phyloP scores from a whole-genome alignment of 1,284 basidiomycete genomes.

The Caloboletus inedulis region DNA sequence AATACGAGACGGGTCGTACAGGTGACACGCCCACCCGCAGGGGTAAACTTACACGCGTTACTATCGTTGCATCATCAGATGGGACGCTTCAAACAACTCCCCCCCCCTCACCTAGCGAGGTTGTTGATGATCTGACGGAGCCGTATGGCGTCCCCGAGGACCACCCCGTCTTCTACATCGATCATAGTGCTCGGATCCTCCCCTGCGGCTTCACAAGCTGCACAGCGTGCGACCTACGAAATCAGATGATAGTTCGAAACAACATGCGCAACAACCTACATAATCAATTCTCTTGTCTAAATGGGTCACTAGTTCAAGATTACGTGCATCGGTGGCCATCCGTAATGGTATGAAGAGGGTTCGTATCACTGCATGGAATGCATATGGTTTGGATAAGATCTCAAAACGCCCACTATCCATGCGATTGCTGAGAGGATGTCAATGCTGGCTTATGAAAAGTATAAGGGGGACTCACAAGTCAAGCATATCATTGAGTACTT shows the following conservation, averaged over 20 bases:
- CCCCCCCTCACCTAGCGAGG: slow-evolving; percentile 59
- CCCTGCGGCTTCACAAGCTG: slow-evolving; percentile 57
- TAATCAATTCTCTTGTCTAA: slow-evolving; percentile 76
- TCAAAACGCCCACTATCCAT: slow-evolving; percentile 83
- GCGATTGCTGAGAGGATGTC: slow-evolving; percentile 39
- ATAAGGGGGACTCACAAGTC: slow-evolving; percentile 57
- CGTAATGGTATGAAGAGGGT: slow-evolving; percentile 76
- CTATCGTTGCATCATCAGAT: slow-evolving; percentile 32
- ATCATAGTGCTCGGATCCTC: slow-evolving; percentile 41
- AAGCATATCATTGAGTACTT: slow-evolving; percentile 85
- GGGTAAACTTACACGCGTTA: slow-evolving; percentile 81
- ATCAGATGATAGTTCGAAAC: background rate
- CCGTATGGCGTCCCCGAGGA: slow-evolving; percentile 78
- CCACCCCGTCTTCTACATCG: slow-evolving; percentile 58
- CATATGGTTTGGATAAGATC: slow-evolving; percentile 70
- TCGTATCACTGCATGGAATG: slow-evolving; percentile 80
- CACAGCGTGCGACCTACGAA: slow-evolving; percentile 48
- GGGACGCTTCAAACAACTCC: background rate
- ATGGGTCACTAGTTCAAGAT: slow-evolving; percentile 64
- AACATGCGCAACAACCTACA: slow-evolving; percentile 36
- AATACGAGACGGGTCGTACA: slow-evolving; percentile 58
- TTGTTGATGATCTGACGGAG: slow-evolving; percentile 79
- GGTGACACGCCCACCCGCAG: slow-evolving; percentile 62
- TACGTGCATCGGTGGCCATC: slow-evolving; percentile 70
- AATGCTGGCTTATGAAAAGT: background rate